Conservation (phyloP, 1,284 basidiomycete species). For the Ceratobasidium sp. region DNA sequence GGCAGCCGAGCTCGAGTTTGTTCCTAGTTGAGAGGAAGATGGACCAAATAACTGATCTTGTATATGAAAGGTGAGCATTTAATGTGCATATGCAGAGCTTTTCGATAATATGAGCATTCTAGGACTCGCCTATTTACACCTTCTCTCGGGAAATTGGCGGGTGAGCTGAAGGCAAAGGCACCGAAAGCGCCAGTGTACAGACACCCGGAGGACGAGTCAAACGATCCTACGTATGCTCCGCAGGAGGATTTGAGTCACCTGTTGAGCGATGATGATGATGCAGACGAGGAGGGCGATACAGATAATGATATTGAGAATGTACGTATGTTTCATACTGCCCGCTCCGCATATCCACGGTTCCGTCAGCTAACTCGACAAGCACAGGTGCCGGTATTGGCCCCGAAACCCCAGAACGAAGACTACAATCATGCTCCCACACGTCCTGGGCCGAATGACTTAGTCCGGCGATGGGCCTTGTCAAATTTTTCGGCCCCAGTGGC, state of each 20-base stretch:
- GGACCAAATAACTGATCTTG: neutral
- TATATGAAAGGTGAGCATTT: neutral
- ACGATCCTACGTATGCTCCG: constrained; percentile 1
- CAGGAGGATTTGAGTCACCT: neutral
- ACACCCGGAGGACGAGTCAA: constrained; percentile 1
- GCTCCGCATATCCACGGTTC: too few relatives aligned
- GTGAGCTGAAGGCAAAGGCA: neutral
- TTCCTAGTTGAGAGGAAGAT: neutral
- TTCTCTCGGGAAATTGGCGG: neutral
- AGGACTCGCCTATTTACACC: neutral
- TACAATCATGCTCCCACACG: neutral
- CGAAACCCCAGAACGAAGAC: too few relatives aligned
- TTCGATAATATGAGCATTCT: neutral
- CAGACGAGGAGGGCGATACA: neutral
- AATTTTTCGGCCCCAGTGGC: neutral
- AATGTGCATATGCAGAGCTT: neutral
- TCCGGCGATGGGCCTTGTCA: neutral
- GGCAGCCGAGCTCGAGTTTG: neutral
- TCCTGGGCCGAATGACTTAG: neutral
- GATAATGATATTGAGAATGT: too few relatives aligned
- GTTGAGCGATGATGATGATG: neutral
- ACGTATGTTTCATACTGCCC: too few relatives aligned
- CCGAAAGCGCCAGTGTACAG: neutral
- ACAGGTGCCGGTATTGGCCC: too few relatives aligned
- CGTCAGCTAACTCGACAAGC: too few relatives aligned